Evolutionary conservation across 331 rosid genomes (phyloP).

Genomic region (Quercus lobata): DNA sequence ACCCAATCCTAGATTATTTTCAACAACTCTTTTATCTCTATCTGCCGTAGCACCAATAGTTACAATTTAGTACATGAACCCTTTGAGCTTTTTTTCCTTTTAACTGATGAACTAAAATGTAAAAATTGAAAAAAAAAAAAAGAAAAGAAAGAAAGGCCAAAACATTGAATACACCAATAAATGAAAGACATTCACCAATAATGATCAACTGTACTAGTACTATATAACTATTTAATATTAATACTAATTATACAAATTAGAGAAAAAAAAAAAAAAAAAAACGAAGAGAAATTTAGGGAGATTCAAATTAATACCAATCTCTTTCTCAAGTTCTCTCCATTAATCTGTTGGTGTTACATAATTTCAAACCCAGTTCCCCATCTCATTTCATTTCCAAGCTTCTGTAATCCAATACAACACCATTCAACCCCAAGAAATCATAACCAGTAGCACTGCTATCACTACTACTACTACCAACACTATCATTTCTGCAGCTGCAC

Average conservation of each 20-base stretch:
- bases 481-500: slow-evolving; percentile 57
- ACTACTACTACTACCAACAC: slow-evolving; percentile 16
- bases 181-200: slow-evolving; percentile 21
- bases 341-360: slow-evolving; percentile 1
- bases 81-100: neutral
- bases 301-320: slow-evolving; percentile 29
- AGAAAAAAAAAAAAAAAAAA: slow-evolving; percentile 22
- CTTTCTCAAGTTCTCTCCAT: slow-evolving; percentile 21
- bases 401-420: slow-evolving; percentile 74
- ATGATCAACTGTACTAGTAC: slow-evolving; percentile 48
- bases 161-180: slow-evolving; percentile 4
- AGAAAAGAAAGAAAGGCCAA: neutral
- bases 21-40: slow-evolving; percentile 7
- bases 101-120: too few species aligned
- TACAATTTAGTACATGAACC: neutral
- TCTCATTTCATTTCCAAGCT: slow-evolving; percentile 76
- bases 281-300: neutral
- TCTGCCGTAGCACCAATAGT: neutral
- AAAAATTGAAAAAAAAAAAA: neutral
- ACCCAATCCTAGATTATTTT: neutral
- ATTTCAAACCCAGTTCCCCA: neutral
- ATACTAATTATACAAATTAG: slow-evolving; percentile 47
- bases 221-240: slow-evolving; percentile 27
- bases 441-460: slow-evolving; percentile 41
- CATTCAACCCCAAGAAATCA: slow-evolving; percentile 88